A percentile compares a stretch with the other conserved stretches of the same genome.
Conservation (phyloP, 192 early-diverging fungal species). For the Gorgonomyces haynaldii region DNA sequence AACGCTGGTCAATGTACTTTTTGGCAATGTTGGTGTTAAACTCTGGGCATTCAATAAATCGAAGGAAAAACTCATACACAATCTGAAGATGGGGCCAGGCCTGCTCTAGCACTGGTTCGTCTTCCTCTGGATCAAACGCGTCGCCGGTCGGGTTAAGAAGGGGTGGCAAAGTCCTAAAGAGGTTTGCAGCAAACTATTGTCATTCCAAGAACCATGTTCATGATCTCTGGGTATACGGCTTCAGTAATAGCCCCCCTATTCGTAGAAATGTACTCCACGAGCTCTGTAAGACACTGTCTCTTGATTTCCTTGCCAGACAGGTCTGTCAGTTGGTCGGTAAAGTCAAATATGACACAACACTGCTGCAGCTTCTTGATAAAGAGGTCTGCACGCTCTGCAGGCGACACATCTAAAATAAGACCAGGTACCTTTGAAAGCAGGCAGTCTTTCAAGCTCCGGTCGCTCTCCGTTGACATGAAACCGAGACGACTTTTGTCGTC, state of each 20-base stretch:
- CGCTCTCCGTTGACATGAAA: constrained; percentile 67
- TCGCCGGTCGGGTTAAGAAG: constrained; percentile 91
- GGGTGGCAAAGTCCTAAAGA: constrained; percentile 94
- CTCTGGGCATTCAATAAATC: constrained; percentile 96
- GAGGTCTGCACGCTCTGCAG: constrained; percentile 73
- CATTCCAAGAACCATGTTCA: constrained; percentile 67
- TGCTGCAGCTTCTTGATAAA: constrained; percentile 84
- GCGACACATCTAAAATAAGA: constrained; percentile 51
- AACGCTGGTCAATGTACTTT: constrained; percentile 92
- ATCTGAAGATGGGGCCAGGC: constrained; percentile 98
- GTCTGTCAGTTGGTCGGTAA: constrained; percentile 79
- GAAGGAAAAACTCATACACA: constrained; percentile 96
- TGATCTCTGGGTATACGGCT: constrained; percentile 80
- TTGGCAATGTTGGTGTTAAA: constrained; percentile 96
- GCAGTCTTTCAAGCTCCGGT: constrained; percentile 67
- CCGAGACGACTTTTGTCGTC: constrained; percentile 73
- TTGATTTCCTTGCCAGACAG: constrained; percentile 95
- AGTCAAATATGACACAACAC: constrained; percentile 91
- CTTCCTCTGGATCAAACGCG: constrained; percentile 97
- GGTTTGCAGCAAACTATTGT: constrained; percentile 76
- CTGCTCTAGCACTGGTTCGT: constrained; percentile 92
- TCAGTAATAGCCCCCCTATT: constrained; percentile 82
- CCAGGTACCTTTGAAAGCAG: constrained; percentile 58
- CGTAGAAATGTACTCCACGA: constrained; percentile 86
- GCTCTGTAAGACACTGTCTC: constrained; percentile 75